Evolutionary conservation across 2,329 filamentous ascomycete genomes (phyloP).

Genomic region (Hypoxylon sp.): DNA sequence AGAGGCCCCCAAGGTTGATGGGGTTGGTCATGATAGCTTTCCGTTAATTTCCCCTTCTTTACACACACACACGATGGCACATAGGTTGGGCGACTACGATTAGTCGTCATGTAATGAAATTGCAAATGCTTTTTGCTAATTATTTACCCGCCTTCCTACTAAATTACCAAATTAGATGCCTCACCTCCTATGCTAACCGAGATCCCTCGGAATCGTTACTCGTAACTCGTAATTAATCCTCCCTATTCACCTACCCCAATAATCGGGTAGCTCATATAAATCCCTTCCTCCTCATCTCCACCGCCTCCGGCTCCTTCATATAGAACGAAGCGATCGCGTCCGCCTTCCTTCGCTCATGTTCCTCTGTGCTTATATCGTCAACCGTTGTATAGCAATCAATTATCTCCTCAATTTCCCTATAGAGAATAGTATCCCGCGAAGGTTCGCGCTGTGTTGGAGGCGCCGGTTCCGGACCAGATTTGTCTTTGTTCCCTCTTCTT

Average conservation of each 20-base stretch:
- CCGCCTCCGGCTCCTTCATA: conserved; percentile 29
- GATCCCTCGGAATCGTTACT: neutral
- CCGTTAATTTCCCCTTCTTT: neutral
- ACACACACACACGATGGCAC: neutral
- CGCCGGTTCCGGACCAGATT: neutral
- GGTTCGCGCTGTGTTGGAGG: neutral
- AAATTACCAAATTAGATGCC: neutral
- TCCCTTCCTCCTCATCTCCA: conserved; percentile 42
- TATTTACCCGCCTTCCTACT: neutral
- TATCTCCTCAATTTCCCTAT: conserved; percentile 48
- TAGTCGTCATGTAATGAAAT: neutral
- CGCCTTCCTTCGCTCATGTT: conserved; percentile 35
- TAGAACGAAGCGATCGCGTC: conserved; percentile 37
- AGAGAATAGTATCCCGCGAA: conserved; percentile 32
- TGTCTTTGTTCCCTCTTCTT: neutral
- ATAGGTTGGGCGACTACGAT: neutral
- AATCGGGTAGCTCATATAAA: conserved; percentile 38
- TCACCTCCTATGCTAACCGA: neutral
- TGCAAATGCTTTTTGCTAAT: neutral
- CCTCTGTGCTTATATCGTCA: conserved; percentile 8
- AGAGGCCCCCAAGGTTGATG: neutral
- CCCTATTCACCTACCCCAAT: neutral
- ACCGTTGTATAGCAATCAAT: conserved; percentile 47
- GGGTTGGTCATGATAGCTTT: neutral
- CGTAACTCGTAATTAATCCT: neutral